Percentiles rank a stretch among this genome's conserved stretches.
Evolutionary conservation across 305 asterid genomes (phyloP).

Genomic region (Fraxinus albicans): DNA sequence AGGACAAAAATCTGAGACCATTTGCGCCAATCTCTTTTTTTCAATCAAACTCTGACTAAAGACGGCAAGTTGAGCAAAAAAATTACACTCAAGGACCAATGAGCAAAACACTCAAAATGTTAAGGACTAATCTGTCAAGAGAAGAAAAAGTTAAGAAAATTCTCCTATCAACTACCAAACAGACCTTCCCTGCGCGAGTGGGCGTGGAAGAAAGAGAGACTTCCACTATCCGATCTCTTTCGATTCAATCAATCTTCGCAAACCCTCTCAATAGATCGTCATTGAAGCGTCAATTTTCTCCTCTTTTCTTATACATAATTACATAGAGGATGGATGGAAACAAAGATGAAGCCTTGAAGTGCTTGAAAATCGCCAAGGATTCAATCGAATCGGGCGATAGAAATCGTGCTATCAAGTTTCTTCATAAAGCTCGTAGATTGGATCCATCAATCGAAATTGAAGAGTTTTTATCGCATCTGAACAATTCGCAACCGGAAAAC

Average conservation of each 20-base stretch:
- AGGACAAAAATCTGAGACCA: not conserved
- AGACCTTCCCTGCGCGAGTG: not conserved
- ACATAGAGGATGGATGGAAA: slow-evolving; percentile 75
- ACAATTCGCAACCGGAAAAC: slow-evolving; percentile 38
- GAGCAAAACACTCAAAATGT: not conserved
- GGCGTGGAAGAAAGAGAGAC: not conserved
- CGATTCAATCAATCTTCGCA: not conserved
- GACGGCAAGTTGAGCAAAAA: not conserved
- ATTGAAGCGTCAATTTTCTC: not conserved
- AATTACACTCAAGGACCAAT: not conserved
- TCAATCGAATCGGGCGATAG: slow-evolving; percentile 73
- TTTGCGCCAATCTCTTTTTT: not conserved
- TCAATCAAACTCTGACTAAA: not conserved
- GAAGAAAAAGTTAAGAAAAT: not conserved
- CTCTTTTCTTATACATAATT: not conserved
- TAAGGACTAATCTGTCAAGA: not conserved
- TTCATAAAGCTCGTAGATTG: slow-evolving; percentile 77
- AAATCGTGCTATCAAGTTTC: slow-evolving; percentile 70
- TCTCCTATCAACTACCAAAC: not conserved
- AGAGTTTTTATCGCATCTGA: slow-evolving; percentile 48
- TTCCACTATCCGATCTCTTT: not conserved
- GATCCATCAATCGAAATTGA: slow-evolving; percentile 68
- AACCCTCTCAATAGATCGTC: not conserved
- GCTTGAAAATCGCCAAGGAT: slow-evolving; percentile 69
- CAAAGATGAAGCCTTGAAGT: slow-evolving; percentile 91